phyloP scores from a whole-genome alignment of 1,139 yeast genomes.

The Lodderomyces orthopsilosis region DNA sequence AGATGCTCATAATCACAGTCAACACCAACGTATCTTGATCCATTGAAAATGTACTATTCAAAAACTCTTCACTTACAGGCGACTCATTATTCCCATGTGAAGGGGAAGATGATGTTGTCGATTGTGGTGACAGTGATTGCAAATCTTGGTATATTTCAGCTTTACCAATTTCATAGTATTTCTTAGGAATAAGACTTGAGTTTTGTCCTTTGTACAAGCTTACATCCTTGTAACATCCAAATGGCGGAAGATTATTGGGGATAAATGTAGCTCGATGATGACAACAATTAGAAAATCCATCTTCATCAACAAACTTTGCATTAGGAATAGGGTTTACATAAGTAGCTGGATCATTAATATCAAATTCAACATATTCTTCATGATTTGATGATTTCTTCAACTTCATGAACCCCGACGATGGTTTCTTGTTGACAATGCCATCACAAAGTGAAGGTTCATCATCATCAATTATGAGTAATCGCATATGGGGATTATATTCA shows the following conservation, averaged over 20 bases:
- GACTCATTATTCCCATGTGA: neutral
- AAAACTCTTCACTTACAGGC: neutral
- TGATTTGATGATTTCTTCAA: constrained; percentile 7
- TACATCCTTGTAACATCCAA: constrained; percentile 36
- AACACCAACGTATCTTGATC: constrained; percentile 34
- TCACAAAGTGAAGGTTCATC: constrained; percentile 39
- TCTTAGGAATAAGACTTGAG: constrained; percentile 24
- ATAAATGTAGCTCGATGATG: constrained; percentile 17
- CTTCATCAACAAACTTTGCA: constrained; percentile 14
- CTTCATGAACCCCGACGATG: constrained; percentile 22
- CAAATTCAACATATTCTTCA: constrained; percentile 5
- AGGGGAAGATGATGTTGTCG: neutral
- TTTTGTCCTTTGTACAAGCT: constrained; percentile 19
- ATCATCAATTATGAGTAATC: constrained; percentile 34
- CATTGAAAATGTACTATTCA: constrained; percentile 31
- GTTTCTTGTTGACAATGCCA: constrained; percentile 28
- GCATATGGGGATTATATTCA: constrained; percentile 34
- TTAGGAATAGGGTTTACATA: constrained; percentile 33
- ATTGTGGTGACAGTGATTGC: neutral
- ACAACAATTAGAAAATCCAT: constrained; percentile 2
- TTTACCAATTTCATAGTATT: constrained; percentile 33
- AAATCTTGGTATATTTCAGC: constrained; percentile 37
- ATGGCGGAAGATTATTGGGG: constrained; percentile 40
- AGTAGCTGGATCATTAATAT: constrained; percentile 12
- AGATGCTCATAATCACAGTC: constrained; percentile 27